A percentile compares a stretch with the other conserved stretches of the same genome.
These are phyloP conservation scores for Neovahlkampfia damariscottae DNA, from an alignment of 78 protist species.

Conservation along the genomic window DNA sequence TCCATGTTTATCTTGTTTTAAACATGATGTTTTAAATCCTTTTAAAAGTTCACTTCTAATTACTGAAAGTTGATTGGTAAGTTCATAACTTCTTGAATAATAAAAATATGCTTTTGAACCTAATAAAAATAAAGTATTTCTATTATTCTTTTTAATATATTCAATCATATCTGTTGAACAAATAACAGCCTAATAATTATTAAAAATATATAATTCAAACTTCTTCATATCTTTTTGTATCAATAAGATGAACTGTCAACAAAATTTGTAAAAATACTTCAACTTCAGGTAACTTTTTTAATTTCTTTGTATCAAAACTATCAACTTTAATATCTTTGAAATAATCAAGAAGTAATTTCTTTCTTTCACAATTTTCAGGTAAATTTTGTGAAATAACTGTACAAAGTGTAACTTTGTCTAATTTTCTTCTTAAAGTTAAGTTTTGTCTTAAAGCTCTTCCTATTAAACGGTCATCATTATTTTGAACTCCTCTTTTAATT, in stretches of 20 bases:
- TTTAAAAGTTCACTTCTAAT: constrained; percentile 25
- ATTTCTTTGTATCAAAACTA: not conserved
- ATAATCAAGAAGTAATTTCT: too few relatives aligned
- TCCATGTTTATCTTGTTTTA: not conserved
- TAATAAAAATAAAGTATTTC: constrained; percentile 57
- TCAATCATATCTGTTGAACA: constrained; percentile 33
- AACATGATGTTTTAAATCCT: not conserved
- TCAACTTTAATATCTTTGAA: too few relatives aligned
- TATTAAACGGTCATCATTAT: not conserved
- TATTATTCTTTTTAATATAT: constrained; percentile 17
- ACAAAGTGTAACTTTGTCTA: too few relatives aligned
- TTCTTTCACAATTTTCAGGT: too few relatives aligned
- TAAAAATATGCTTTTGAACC: constrained; percentile 54
- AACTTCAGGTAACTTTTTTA: constrained; percentile 32
- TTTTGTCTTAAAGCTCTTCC: not conserved
- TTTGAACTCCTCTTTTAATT: not conserved
- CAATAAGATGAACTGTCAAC: constrained; percentile 46
- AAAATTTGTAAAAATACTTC: constrained; percentile 57
- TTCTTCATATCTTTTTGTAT: constrained; percentile 20
- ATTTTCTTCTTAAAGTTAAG: not conserved
- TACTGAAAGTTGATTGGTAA: constrained; percentile 14
- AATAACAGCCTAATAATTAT: too few relatives aligned
- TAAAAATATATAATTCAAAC: constrained; percentile 13
- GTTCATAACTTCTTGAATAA: constrained; percentile 40
- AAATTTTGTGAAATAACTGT: too few relatives aligned